Conservation (phyloP, 139 green algal genomes). For the Chlorella sp. region DNA sequence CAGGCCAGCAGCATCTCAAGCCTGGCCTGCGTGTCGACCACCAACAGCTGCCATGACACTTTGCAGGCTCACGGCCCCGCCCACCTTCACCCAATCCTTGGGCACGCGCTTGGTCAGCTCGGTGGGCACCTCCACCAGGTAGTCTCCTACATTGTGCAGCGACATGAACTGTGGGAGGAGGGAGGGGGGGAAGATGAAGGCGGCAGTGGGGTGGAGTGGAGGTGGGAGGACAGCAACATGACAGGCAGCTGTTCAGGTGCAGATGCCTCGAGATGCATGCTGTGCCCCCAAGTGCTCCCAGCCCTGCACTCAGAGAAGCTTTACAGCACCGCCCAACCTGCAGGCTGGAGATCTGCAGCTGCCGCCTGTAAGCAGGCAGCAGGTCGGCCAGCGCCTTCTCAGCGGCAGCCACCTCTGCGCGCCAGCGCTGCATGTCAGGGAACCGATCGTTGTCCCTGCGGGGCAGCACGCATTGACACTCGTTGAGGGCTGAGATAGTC, state of each 20-base stretch:
- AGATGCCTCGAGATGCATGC: too few relatives aligned
- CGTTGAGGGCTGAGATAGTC: too few relatives aligned
- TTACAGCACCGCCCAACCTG: not conserved
- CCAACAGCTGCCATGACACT: too few relatives aligned
- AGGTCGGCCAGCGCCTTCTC: constrained; percentile 56
- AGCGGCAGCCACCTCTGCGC: constrained; percentile 32
- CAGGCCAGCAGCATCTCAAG: too few relatives aligned
- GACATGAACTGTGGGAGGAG: not conserved
- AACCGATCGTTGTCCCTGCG: constrained; percentile 47
- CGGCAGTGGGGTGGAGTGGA: not conserved
- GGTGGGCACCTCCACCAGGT: constrained; percentile 82
- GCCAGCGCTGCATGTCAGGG: constrained; percentile 46
- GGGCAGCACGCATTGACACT: not conserved
- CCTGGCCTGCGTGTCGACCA: too few relatives aligned
- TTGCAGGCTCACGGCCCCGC: too few relatives aligned
- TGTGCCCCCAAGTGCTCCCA: too few relatives aligned
- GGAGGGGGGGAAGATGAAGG: not conserved
- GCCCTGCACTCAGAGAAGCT: too few relatives aligned
- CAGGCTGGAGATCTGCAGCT: constrained; percentile 49
- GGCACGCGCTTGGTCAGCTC: constrained; percentile 51
- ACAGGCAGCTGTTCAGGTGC: too few relatives aligned
- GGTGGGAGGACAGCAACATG: too few relatives aligned
- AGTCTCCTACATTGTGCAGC: constrained; percentile 41
- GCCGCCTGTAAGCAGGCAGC: constrained; percentile 50
- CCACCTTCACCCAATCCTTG: constrained; percentile 65